Percentiles rank a stretch among this genome's conserved stretches.
Conservation (phyloP, 768 basidiomycete species). For the Psilocybe cyanescens region DNA sequence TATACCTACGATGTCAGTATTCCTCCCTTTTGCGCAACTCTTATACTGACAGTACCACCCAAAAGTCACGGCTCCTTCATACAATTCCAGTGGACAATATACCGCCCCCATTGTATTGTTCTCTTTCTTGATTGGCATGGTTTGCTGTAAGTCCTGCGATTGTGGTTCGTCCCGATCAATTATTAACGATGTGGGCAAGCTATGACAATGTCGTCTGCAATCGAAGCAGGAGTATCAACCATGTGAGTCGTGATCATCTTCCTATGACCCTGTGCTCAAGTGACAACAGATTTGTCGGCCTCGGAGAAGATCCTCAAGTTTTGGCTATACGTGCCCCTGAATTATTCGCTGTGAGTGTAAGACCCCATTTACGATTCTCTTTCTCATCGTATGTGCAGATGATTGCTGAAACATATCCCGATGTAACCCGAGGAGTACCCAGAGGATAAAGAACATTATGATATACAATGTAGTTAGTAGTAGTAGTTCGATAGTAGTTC, state of each 20-base stretch:
- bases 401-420: constrained; percentile 70
- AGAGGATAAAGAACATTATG: constrained; percentile 18
- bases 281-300: constrained; percentile 69
- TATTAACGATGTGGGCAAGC: constrained; percentile 38
- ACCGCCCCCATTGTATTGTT: constrained; percentile 79
- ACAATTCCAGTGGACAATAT: constrained; percentile 76
- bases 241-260: constrained; percentile 50
- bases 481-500: neutral
- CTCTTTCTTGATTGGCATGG: constrained; percentile 79
- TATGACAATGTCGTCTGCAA: constrained; percentile 69
- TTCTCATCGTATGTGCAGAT: constrained; percentile 39
- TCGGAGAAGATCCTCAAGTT: constrained; percentile 84
- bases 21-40: neutral
- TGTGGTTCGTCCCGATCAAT: neutral
- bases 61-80: constrained; percentile 72
- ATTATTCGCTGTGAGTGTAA: constrained; percentile 57
- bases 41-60: neutral
- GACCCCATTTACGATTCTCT: neutral
- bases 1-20: constrained; percentile 71
- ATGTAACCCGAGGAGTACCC: constrained; percentile 68
- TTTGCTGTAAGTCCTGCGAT: constrained; percentile 57
- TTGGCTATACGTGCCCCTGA: constrained; percentile 73
- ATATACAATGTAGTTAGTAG: neutral
- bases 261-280: neutral
- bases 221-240: constrained; percentile 88